Base-by-base conservation (phyloP, 148 eudicot species). In the Fallopia convolvulus region DNA sequence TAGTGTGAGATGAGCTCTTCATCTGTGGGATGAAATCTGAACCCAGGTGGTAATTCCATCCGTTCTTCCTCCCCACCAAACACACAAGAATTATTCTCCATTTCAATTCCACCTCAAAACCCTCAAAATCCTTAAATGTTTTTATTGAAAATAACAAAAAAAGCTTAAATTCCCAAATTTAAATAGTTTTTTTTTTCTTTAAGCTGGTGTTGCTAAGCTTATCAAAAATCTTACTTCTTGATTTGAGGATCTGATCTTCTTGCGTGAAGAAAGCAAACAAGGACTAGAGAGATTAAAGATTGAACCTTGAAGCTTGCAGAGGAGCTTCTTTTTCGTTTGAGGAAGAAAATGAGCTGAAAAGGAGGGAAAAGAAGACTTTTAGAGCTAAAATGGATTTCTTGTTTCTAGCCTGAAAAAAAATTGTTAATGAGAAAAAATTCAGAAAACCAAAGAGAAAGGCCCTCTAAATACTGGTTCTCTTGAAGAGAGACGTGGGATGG, bases 21-120 rank as follows among this genome's bases (percentile, higher is more conserved):
- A 76, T 80, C 79, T n/a, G 79, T 77, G 5, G 78, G 78, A 60
- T 76, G 78, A 26, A 76, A 76, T 42, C 79, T 50, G 23, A 81
- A 81, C 20, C 83, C 83, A 40, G 83, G 83, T 6, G 83, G 83
- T 18, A 81, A 78, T 15, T 77, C 75, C 75, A 81, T 63, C 30
- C 23, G 75, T 66, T 65, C 75, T 10, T 78, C 83, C 26, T 78
- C 80, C 23, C 26, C 82, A 9, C 48, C 75, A 76, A 40, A 41
- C 39, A 26, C 70, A 26, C 72, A 17, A 70, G 72, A 52, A 71
- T 9, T 21, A 10, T 70, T 70, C 65, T 80, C 76, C 82, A 80
- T 80, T 74, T 30, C 30, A 44, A 71, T 15, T 18, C 21, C 74
- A 71, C 42, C 12, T n/a, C 4, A 71, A 44, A 41, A 71, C 26